These are phyloP conservation scores for Thelonectria blattea DNA, from an alignment of 2,329 filamentous ascomycete genomes.

Conservation along the genomic window DNA sequence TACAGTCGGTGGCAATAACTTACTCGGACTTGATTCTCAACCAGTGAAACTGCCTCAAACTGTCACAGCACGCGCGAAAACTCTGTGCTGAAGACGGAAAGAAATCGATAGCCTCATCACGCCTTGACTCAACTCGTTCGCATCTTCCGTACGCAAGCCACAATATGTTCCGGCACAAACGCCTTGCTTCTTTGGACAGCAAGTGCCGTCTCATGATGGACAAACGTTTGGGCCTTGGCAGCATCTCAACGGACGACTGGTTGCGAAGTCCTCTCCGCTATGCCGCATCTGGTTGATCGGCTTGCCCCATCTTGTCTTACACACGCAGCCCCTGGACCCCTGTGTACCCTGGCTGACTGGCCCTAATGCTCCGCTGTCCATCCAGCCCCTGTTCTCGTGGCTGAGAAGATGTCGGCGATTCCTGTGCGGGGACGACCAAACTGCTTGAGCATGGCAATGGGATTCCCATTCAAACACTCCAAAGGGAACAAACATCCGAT, in stretches of 20 bases:
- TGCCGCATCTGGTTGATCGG: constrained; percentile 31
- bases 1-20: constrained; percentile 11
- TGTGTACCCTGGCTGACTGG: constrained; percentile 14
- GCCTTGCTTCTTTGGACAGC: constrained; percentile 24
- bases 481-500: constrained; percentile 6
- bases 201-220: constrained; percentile 29
- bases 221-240: constrained; percentile 34
- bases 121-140: constrained; percentile 19
- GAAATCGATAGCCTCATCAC: constrained; percentile 9
- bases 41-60: constrained; percentile 16
- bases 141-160: constrained; percentile 5
- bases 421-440: constrained; percentile 22
- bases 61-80: constrained; percentile 10
- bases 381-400: background rate
- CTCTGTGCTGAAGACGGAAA: background rate
- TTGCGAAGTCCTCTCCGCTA: constrained; percentile 30
- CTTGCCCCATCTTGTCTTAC: constrained; percentile 26
- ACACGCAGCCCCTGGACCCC: constrained; percentile 28
- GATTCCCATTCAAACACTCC: constrained; percentile 15
- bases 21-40: constrained; percentile 23
- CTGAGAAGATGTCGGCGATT: constrained; percentile 24
- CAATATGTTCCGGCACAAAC: constrained; percentile 10
- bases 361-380: constrained; percentile 35
- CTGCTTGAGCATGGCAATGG: constrained; percentile 9
- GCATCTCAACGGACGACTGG: constrained; percentile 31